phyloP scores from a whole-genome alignment of 768 basidiomycete genomes.

The Roridomyces roridus region DNA sequence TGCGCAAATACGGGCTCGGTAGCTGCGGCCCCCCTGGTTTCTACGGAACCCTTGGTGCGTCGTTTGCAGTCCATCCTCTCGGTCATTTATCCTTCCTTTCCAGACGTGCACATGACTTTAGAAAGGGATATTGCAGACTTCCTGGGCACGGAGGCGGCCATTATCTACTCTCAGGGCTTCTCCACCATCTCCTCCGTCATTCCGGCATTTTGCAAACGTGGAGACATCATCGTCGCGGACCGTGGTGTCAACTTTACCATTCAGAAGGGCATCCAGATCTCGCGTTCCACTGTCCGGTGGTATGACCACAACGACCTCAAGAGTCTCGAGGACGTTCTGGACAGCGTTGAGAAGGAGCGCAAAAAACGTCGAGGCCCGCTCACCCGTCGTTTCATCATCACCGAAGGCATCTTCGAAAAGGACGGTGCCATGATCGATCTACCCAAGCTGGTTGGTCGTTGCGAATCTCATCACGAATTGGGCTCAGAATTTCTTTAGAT shows the following conservation, averaged over 20 bases:
- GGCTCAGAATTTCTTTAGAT: constrained; percentile 56
- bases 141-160: constrained; percentile 85
- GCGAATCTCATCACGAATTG: neutral
- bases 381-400: constrained; percentile 93
- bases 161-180: constrained; percentile 95
- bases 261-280: constrained; percentile 95
- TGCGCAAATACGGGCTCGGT: constrained; percentile 90
- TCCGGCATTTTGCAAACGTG: constrained; percentile 96
- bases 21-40: constrained; percentile 97
- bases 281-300: constrained; percentile 90
- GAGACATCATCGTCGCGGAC: constrained; percentile 98
- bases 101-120: constrained; percentile 91
- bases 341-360: constrained; percentile 85
- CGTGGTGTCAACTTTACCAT: constrained; percentile 95
- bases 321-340: constrained; percentile 87
- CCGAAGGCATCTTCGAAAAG: constrained; percentile 96
- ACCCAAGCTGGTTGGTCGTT: constrained; percentile 83
- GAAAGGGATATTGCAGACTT: constrained; percentile 92
- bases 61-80: constrained; percentile 3
- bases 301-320: constrained; percentile 95
- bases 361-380: constrained; percentile 82
- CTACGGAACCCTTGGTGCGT: constrained; percentile 92
- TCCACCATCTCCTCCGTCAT: constrained; percentile 93
- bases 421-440: constrained; percentile 93
- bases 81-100: neutral